These are phyloP conservation scores for Sporisorium graminicola DNA, from an alignment of 1,284 basidiomycete species.

Conservation along the genomic window DNA sequence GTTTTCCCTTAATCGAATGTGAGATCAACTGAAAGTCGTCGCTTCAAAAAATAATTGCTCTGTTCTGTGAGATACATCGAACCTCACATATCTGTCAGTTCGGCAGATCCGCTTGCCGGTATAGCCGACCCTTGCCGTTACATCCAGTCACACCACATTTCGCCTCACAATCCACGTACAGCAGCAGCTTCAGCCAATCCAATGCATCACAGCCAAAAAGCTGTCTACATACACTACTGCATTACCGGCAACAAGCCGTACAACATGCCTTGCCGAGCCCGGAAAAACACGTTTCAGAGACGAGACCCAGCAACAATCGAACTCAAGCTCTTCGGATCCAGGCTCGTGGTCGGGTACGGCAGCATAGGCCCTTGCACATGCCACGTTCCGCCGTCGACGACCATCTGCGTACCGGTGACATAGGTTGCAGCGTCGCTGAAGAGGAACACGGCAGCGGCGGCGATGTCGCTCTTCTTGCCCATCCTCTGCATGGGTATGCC, in stretches of 20 bases:
- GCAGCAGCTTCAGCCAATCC: too few relatives aligned
- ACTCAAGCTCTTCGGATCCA: slow-evolving; percentile 59
- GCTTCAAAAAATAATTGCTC: neutral
- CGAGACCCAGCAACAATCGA: slow-evolving; percentile 51
- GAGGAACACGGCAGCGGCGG: slow-evolving; percentile 84
- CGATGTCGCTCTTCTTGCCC: slow-evolving; percentile 77
- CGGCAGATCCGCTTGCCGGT: neutral
- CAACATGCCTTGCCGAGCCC: too few relatives aligned
- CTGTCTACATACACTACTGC: too few relatives aligned
- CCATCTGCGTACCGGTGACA: slow-evolving; percentile 76
- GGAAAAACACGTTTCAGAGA: too few relatives aligned
- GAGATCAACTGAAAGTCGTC: neutral
- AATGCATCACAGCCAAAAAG: too few relatives aligned
- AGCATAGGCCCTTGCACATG: slow-evolving; percentile 60
- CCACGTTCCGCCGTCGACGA: slow-evolving; percentile 59
- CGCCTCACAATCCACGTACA: too few relatives aligned
- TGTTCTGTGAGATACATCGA: neutral
- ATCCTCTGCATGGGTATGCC: slow-evolving; percentile 64
- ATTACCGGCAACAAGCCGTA: too few relatives aligned
- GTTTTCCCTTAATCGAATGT: neutral
- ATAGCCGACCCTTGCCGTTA: neutral
- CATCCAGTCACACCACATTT: neutral
- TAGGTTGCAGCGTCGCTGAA: slow-evolving; percentile 88
- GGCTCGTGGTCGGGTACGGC: slow-evolving; percentile 61
- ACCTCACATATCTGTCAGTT: neutral